phyloP scores from a whole-genome alignment of 768 basidiomycete genomes.

The Tylopilus balloui region DNA sequence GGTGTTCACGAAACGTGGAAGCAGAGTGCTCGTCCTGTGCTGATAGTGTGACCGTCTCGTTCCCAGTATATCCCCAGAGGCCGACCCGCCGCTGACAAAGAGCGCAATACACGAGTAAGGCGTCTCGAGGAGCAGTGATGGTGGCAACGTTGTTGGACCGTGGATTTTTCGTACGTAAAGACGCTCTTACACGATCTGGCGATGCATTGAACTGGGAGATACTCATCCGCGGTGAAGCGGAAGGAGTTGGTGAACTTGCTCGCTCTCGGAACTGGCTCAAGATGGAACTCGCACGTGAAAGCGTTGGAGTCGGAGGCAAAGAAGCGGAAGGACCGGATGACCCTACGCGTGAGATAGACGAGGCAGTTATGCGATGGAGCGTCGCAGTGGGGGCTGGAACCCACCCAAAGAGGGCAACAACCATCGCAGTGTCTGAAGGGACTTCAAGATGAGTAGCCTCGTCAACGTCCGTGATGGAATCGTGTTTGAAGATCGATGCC shows the following conservation, averaged over 20 bases:
- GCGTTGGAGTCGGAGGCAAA: slow-evolving; percentile 29
- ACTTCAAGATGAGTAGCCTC: slow-evolving; percentile 11
- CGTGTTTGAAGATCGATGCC: slow-evolving; percentile 26
- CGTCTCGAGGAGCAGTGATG: slow-evolving; percentile 31
- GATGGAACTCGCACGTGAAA: slow-evolving; percentile 33
- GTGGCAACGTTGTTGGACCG: neutral
- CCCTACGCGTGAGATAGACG: slow-evolving; percentile 22
- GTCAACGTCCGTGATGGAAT: slow-evolving; percentile 11
- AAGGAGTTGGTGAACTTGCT: slow-evolving; percentile 20
- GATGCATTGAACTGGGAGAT: slow-evolving; percentile 16
- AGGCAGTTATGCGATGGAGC: slow-evolving; percentile 11
- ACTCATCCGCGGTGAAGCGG: slow-evolving; percentile 20
- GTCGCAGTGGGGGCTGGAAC: slow-evolving; percentile 31
- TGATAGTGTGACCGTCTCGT: slow-evolving; percentile 2
- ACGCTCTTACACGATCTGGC: slow-evolving; percentile 8
- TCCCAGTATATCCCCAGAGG: slow-evolving; percentile 65
- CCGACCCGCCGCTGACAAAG: slow-evolving; percentile 79
- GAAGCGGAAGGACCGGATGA: slow-evolving; percentile 29
- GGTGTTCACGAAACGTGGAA: slow-evolving; percentile 21
- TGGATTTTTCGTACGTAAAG: slow-evolving; percentile 7
- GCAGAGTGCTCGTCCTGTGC: slow-evolving; percentile 12
- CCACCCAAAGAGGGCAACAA: slow-evolving; percentile 51
- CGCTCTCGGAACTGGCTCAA: slow-evolving; percentile 19
- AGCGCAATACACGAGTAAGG: slow-evolving; percentile 55
- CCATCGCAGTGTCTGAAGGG: slow-evolving; percentile 37